Evolutionary conservation across 2,329 filamentous ascomycete species (phyloP).

Genomic region (Curvularia sp.): DNA sequence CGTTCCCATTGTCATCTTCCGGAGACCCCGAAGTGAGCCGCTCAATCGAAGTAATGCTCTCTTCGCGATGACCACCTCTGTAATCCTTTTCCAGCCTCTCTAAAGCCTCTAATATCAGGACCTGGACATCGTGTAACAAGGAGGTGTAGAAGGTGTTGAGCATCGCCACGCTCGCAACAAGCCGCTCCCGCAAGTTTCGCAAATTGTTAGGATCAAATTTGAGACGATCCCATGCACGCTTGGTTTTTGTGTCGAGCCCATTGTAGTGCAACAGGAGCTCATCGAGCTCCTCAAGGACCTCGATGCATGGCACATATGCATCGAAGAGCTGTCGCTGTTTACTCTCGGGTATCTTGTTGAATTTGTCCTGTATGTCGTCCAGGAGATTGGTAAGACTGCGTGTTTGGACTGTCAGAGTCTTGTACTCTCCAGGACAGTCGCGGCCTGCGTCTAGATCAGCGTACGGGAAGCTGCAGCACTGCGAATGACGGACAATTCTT

Average conservation of each 20-base stretch:
- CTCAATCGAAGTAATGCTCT: constrained; percentile 37
- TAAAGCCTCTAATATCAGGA: constrained; percentile 41
- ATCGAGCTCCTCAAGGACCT: constrained; percentile 39
- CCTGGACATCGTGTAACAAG: constrained; percentile 39
- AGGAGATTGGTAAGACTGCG: constrained; percentile 39
- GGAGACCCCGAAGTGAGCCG: constrained; percentile 24
- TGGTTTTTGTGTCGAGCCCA: constrained; percentile 38
- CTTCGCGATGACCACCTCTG: constrained; percentile 40
- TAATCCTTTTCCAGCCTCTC: constrained; percentile 42
- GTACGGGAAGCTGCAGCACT: no score
- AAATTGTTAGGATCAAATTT: constrained; percentile 40
- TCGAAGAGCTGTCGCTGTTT: constrained; percentile 34
- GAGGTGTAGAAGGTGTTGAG: constrained; percentile 40
- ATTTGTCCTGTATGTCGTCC: constrained; percentile 41
- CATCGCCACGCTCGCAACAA: constrained; percentile 35
- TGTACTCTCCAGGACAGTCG: constrained; percentile 43
- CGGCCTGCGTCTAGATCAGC: constrained; percentile 29
- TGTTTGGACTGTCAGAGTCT: constrained; percentile 34
- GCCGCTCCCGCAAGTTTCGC: constrained; percentile 29
- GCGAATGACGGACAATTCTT: constrained; percentile 32
- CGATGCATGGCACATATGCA: constrained; percentile 34
- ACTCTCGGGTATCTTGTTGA: constrained; percentile 30
- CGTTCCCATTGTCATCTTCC: constrained; percentile 25
- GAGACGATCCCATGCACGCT: constrained; percentile 42
- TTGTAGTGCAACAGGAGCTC: constrained; percentile 39